These are phyloP conservation scores for Auricularia sp. DNA, from an alignment of 768 basidiomycete genomes.

Conservation along the genomic window DNA sequence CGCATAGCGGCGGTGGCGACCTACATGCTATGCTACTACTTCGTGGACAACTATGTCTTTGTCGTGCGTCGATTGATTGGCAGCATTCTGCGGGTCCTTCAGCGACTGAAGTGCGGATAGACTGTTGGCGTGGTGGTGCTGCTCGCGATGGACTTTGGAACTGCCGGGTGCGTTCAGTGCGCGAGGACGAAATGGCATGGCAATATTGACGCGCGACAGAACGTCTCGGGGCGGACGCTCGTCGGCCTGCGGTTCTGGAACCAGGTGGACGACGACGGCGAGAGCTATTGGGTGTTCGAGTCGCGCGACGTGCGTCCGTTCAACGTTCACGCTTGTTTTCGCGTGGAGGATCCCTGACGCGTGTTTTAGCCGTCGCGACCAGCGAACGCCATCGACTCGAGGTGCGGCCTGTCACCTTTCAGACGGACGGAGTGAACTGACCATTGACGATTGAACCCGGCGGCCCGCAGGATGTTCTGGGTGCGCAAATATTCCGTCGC, in stretches of 20 bases:
- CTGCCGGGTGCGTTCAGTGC: conserved; percentile 55
- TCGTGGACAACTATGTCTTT: conserved; percentile 84
- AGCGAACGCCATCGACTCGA: conserved; percentile 80
- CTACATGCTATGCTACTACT: conserved; percentile 88
- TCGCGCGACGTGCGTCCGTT: conserved; percentile 72
- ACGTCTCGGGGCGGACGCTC: conserved; percentile 85
- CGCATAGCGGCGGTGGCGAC: conserved; percentile 78
- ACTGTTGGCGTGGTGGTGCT: conserved; percentile 90
- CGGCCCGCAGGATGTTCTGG: conserved; percentile 76
- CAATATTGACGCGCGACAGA: conserved; percentile 35
- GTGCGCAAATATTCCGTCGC: conserved; percentile 30
- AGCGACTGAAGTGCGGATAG: conserved; percentile 19
- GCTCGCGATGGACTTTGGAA: conserved; percentile 99
- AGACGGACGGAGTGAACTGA: background rate
- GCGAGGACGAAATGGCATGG: background rate
- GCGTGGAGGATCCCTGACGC: background rate
- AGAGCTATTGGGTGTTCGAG: conserved; percentile 96
- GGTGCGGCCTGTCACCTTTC: conserved; percentile 34
- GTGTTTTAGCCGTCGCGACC: conserved; percentile 66
- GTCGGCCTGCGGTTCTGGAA: conserved; percentile 98
- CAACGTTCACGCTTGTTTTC: background rate
- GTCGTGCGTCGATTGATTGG: conserved; percentile 45
- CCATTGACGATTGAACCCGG: background rate
- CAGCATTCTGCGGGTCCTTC: too few relatives aligned
- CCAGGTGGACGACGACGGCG: conserved; percentile 92